Percentiles rank a stretch among this genome's conserved stretches.
These are phyloP conservation scores for Suhomyces maxii DNA, from an alignment of 1,139 yeast species.

Conservation along the genomic window DNA sequence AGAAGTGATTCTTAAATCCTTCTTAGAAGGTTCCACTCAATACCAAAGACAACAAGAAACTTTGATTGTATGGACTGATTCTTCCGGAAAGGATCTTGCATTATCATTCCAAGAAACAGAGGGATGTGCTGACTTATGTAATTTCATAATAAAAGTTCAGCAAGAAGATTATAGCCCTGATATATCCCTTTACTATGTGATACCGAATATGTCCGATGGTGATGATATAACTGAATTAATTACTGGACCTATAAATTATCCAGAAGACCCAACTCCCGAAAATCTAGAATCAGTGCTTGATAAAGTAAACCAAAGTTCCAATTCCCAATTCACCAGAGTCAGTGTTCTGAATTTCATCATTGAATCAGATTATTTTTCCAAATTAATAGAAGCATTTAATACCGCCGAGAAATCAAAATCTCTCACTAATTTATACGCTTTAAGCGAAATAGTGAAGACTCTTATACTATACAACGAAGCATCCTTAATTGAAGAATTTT, in stretches of 20 bases:
- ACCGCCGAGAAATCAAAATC: constrained; percentile 49
- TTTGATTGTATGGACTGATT: constrained; percentile 90
- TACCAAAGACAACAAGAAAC: constrained; percentile 96
- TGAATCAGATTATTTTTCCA: constrained; percentile 51
- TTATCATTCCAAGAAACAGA: constrained; percentile 89
- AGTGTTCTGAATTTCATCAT: constrained; percentile 53
- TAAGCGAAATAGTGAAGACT: constrained; percentile 74
- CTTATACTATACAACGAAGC: constrained; percentile 71
- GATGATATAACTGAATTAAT: constrained; percentile 70
- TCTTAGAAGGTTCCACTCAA: constrained; percentile 71
- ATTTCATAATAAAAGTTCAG: constrained; percentile 71
- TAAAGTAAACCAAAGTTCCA: constrained; percentile 55
- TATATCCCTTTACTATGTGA: constrained; percentile 72
- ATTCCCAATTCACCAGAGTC: constrained; percentile 55
- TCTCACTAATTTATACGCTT: constrained; percentile 54
- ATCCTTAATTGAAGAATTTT: constrained; percentile 61
- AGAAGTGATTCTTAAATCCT: constrained; percentile 63
- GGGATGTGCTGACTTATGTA: constrained; percentile 84
- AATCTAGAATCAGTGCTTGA: constrained; percentile 54
- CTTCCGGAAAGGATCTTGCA: constrained; percentile 77
- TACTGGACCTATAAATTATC: constrained; percentile 76
- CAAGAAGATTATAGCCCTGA: constrained; percentile 58
- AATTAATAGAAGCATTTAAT: constrained; percentile 54
- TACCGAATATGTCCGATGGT: constrained; percentile 46
- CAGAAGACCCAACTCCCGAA: constrained; percentile 53